Percentiles rank a stretch among this genome's conserved stretches.
Evolutionary conservation across 164 flowering plant species (phyloP).

Genomic region (Paratinospora sagittata): DNA sequence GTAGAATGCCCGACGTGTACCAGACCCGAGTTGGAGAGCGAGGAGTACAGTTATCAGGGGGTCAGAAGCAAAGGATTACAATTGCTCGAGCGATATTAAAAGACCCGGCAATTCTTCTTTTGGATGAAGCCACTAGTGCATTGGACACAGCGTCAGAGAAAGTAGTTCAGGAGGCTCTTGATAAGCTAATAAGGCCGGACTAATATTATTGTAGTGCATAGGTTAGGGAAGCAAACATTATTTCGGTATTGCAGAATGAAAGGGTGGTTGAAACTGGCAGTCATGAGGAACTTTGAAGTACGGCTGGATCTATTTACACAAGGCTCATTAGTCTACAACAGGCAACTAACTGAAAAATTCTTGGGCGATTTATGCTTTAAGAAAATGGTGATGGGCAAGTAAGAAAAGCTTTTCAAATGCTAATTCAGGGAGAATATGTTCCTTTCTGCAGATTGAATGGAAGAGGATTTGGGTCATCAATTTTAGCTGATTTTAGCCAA

Average conservation of each 20-base stretch:
- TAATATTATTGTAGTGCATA: slow-evolving; percentile 53
- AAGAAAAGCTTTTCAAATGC: too few species aligned
- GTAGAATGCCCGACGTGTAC: slow-evolving; percentile 64
- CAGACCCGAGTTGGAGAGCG: slow-evolving; percentile 56
- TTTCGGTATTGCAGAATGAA: slow-evolving; percentile 57
- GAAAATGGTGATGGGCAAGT: too few species aligned
- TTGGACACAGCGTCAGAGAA: slow-evolving; percentile 53
- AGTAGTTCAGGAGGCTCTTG: slow-evolving; percentile 53
- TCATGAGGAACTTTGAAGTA: slow-evolving; percentile 32
- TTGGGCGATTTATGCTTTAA: too few species aligned
- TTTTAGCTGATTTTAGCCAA: too few species aligned
- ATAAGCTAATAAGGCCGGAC: slow-evolving; percentile 49
- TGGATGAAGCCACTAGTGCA: slow-evolving; percentile 73
- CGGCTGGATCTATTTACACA: slow-evolving; percentile 32
- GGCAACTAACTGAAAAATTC: too few species aligned
- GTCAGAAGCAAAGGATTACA: too few species aligned
- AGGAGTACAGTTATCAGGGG: slow-evolving; percentile 61
- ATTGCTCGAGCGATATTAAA: too few species aligned
- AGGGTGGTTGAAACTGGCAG: too few species aligned
- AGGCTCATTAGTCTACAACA: slow-evolving; percentile 48
- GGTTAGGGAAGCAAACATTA: slow-evolving; percentile 41
- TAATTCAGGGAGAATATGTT: too few species aligned
- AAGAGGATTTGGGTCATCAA: too few species aligned
- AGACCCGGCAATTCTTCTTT: too few species aligned
- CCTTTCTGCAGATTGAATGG: too few species aligned